Base-by-base conservation (phyloP, 371 early-diverging fungal species). In the Mucor sp. region DNA sequence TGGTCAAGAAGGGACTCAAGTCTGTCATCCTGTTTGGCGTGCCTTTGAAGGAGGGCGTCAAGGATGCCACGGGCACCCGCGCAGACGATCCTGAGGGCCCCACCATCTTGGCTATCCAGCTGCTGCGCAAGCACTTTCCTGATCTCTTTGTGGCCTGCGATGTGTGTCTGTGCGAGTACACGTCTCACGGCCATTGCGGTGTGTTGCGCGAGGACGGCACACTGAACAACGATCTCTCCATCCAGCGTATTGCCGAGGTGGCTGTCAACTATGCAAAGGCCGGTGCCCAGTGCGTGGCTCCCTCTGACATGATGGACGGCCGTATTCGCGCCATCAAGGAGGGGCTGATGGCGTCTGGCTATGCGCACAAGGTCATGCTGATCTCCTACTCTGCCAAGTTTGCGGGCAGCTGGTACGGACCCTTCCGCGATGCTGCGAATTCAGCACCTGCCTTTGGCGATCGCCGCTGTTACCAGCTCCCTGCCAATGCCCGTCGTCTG, bases 271-370 rank as follows among this genome's bases (percentile, higher is more conserved):
- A 96, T 79, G 97, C 97, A 14, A 79, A 89, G 37, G 97, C 97
- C 0, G 95, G 93, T 25, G 88, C 87, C 47, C 94, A 97, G 37
- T 86, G 94, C 64, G 90, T 98, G 6, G 94, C 97, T 2, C 99
- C 99, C 6, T 93, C 94, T 6, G 99, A 99, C 74, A 99, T 99
- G 99, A 97, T 97, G 97, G 98, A 97, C 66, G 95, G 96, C 27
- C 91, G 99, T 62, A 92, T 99, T 72, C 80, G 85, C 58, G 94
- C 95, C 6, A 97, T 99, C 76, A 98, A 98, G 83, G 77, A 90
- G 63, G 85, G 85, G 0, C 80, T 98, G 47, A 79, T 90, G 32
- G 84, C 82, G 21, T 87, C 89, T 58, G 94, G 94, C 0, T 71
- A 93, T 23, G 89, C 89, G 8, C 89, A 91, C 77, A 87, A 90